Evolutionary conservation across 495 filamentous ascomycete genomes (phyloP).

Genomic region (Penicillium desertorum): DNA sequence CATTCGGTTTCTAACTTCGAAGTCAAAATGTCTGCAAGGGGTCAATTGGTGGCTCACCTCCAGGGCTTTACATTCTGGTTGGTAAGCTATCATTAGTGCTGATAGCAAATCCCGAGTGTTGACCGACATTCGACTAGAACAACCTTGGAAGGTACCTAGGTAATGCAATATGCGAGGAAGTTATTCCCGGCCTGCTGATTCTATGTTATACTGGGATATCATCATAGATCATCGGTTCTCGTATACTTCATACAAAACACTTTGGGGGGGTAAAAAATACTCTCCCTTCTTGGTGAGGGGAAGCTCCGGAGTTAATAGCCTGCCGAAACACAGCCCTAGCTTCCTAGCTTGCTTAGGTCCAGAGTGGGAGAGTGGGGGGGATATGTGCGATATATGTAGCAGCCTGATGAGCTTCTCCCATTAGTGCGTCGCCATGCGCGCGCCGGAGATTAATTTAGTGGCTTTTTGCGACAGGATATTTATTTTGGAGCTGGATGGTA

Average conservation of each 20-base stretch:
- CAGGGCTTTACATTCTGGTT: too few species aligned
- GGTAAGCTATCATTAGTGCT: neutral
- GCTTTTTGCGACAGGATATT: constrained; percentile 1
- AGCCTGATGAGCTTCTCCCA: neutral
- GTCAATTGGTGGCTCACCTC: neutral
- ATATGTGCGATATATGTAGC: neutral
- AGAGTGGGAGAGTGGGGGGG: constrained; percentile 1
- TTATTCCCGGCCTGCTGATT: constrained; percentile 1
- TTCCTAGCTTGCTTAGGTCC: neutral
- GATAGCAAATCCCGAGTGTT: constrained; percentile 9
- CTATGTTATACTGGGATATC: neutral
- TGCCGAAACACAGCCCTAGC: neutral
- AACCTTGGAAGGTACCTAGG: neutral
- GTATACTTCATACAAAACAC: neutral
- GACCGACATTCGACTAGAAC: constrained; percentile 10
- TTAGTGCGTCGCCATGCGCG: constrained; percentile 15
- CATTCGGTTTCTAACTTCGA: neutral
- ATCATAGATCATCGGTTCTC: neutral
- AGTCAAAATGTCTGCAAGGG: constrained; percentile 13
- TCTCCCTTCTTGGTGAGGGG: neutral
- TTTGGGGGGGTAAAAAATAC: neutral
- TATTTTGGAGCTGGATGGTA: neutral
- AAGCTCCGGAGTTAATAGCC: neutral
- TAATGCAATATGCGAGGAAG: neutral
- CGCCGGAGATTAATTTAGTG: constrained; percentile 15